Evolutionary conservation across 2,329 filamentous ascomycete species (phyloP), one percentile per base, ranked within the genome.

Genomic region (Aspergillus ochraceoroseus): DNA sequence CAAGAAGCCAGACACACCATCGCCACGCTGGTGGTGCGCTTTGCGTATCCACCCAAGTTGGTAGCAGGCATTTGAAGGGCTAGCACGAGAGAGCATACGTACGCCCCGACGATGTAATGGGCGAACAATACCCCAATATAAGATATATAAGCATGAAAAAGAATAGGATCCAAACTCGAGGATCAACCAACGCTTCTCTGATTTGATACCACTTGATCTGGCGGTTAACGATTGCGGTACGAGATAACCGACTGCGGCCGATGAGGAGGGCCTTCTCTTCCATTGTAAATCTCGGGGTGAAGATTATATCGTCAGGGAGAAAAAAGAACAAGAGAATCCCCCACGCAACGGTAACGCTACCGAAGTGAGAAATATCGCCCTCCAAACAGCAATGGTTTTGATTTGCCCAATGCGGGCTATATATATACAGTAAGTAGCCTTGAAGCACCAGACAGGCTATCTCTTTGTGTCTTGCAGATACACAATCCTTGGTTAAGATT

Each of bases 21-120:
- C 0, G 70, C 71, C 7, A 68, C 70, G 13, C 65, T 62, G 0
- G 70, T 72, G 11, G 67, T 67, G 36, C 72, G 72, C 51, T 74
- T 74, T 1, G 70, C 71, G 46, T 74, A 71, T 1, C 71, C 70
- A 13, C 66, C 70, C 3, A 71, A 60, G 45, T 73, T 74, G 9
- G 52, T 56, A 11, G 51, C 51, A 7, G 53, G 58, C 55, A 60
- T 57, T 25, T 61, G 75, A 20, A 79, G 62, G 0, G 73, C 72
- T 0, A 78, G 60, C 0, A 77, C 74, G 5, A 79, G 56, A 1
- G 72, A 72, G 0, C 68, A 65, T 2, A 78, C 75, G 37, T 68
- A 77, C 0, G 66, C 58, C 0, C 54, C 72, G 64, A 54, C 43
- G 18, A 77, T 70, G 47, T 77, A 78, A 49, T 76, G 75, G 0